phyloP scores from a whole-genome alignment of 495 filamentous ascomycete species.

The Daldinia childiae region DNA sequence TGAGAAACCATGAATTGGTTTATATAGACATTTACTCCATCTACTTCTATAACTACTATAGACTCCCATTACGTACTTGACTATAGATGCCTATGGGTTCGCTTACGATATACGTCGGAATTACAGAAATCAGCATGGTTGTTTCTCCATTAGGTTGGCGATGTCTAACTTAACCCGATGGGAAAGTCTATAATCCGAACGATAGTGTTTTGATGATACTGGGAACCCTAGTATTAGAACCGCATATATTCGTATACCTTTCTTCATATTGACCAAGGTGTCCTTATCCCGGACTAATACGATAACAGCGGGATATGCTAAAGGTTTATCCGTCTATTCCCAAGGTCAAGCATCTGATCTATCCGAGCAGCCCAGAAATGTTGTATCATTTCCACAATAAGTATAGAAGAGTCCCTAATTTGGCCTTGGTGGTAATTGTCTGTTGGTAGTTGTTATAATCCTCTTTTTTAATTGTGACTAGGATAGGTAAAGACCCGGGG shows the following conservation, averaged over 20 bases:
- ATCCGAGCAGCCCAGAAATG: not conserved
- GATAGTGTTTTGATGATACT: not conserved
- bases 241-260: too few relatives aligned
- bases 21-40: slow-evolving; percentile 12
- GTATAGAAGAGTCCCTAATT: not conserved
- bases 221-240: not conserved
- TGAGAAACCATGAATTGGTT: not conserved
- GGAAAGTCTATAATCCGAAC: not conserved
- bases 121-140: not conserved
- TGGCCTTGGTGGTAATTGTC: not conserved
- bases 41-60: not conserved
- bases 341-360: not conserved
- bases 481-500: not conserved
- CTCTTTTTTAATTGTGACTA: not conserved
- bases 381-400: not conserved
- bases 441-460: not conserved
- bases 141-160: not conserved
- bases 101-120: not conserved
- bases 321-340: not conserved
- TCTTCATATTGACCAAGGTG: not conserved
- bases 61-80: not conserved
- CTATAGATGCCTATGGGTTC: not conserved
- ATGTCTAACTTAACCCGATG: not conserved
- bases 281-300: slow-evolving; percentile 12
- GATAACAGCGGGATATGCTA: not conserved